Evolutionary conservation across 805 yeast genomes (phyloP), one percentile per base, ranked within the genome.

Genomic region (Myxozyma geophila): DNA sequence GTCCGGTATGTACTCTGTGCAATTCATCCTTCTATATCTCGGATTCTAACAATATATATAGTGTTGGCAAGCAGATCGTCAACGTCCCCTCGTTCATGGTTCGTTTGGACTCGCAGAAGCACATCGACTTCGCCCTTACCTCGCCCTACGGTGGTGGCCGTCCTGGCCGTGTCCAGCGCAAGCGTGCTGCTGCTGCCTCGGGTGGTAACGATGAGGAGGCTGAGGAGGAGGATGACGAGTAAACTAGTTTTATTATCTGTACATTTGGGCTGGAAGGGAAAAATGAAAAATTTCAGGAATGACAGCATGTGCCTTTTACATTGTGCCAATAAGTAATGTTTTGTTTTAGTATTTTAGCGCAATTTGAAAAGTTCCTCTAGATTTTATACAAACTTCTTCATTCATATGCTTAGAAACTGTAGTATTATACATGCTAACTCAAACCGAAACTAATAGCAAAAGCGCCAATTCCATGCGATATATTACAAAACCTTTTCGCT

Each of bases 111-210:
- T 92, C 99, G 74, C 99, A 95, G 85, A 95, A 95, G 90, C 98
- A 95, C 92, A 91, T 95, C 84, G 98, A 95, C 88, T 95, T 93
- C 78, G 96, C 99, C 77, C 89, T 95, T 81, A 91, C 90, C 82
- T 95, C 99, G 74, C 99, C 99, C 82, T 93, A 90, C 92, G 99
- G 99, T 83, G 99, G 99, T 85, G 99, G 97, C 77, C 93, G 99
- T 87, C 96, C 99, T 76, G 99, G 99, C 82, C 95, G 99, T 88
- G 96, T 91, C 79, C 96, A 95, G 89, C 90, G 86, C 83, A 87
- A 89, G 87, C 80, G 83, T 75, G 83, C 80, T 75, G 83, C 85
- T 81, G 83, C 80, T 74, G 82, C 78, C 72, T 88, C 80, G 71
- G 92, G 81, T 72, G 93, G 82, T 76, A 91, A 79, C 70, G 93